Conservation (phyloP, 495 filamentous ascomycete genomes). For the Penicillium goetzii region DNA sequence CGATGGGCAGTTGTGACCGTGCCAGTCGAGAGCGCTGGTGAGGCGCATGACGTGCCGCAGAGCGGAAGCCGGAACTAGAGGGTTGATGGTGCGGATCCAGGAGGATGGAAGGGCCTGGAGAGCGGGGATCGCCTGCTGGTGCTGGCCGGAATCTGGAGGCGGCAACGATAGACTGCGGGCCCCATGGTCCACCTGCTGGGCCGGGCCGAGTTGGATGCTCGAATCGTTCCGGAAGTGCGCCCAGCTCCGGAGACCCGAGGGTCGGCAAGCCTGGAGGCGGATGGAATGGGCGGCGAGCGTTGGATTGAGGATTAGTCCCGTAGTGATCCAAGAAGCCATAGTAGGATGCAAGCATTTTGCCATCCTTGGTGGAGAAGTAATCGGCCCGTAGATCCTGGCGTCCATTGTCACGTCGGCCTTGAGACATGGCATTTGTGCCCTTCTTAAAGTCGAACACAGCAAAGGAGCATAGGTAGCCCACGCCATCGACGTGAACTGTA, state of each 20-base stretch:
- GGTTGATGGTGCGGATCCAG: constrained; percentile 89
- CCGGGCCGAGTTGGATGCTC: constrained; percentile 45
- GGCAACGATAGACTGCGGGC: constrained; percentile 37
- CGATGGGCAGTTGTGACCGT: constrained; percentile 37
- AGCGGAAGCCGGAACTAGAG: constrained; percentile 56
- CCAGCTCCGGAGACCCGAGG: constrained; percentile 62
- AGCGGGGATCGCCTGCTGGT: constrained; percentile 34
- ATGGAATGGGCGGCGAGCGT: constrained; percentile 60
- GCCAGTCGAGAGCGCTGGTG: constrained; percentile 57
- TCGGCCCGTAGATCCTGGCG: constrained; percentile 75
- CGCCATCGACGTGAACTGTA: constrained; percentile 92
- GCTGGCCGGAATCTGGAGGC: constrained; percentile 36
- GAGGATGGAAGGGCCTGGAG: constrained; percentile 66
- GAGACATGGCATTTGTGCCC: constrained; percentile 61
- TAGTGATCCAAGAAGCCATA: constrained; percentile 94
- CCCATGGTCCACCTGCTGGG: constrained; percentile 30
- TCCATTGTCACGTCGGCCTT: constrained; percentile 34
- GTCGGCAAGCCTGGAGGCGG: constrained; percentile 79
- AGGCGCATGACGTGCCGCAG: constrained; percentile 43
- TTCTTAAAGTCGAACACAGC: constrained; percentile 98
- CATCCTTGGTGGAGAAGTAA: constrained; percentile 92
- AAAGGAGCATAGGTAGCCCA: constrained; percentile 95
- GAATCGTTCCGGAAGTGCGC: constrained; percentile 50
- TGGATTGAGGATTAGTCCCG: constrained; percentile 64
- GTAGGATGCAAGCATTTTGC: constrained; percentile 95